A percentile compares a stretch with the other conserved stretches of the same genome.
These are phyloP conservation scores for Calonectria fujianensis DNA, from an alignment of 2,329 filamentous ascomycete species.

Conservation along the genomic window DNA sequence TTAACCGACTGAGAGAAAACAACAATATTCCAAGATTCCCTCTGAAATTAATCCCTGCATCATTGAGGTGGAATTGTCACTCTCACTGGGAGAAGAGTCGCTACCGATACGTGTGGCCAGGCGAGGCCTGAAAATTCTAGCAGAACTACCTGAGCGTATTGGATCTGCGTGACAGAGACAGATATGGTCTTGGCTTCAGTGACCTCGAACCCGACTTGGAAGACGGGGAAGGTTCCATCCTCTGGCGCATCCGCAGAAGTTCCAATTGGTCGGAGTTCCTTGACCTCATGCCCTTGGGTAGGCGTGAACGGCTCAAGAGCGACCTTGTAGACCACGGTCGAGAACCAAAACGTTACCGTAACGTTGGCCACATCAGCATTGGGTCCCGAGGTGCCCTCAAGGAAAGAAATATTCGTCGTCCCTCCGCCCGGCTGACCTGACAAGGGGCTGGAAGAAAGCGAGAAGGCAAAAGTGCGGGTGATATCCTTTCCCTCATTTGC, in stretches of 20 bases:
- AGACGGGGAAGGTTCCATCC: slow-evolving; percentile 41
- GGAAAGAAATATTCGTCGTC: slow-evolving; percentile 50
- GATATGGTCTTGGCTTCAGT: slow-evolving; percentile 39
- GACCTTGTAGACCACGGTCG: slow-evolving; percentile 44
- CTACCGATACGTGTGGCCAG: slow-evolving; percentile 48
- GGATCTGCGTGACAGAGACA: slow-evolving; percentile 55
- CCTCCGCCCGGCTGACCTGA: slow-evolving; percentile 55
- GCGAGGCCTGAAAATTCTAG: slow-evolving; percentile 41
- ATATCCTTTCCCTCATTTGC: slow-evolving; percentile 58
- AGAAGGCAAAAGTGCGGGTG: slow-evolving; percentile 55
- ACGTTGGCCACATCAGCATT: slow-evolving; percentile 46
- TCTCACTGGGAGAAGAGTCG: slow-evolving; percentile 42
- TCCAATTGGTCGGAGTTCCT: neutral
- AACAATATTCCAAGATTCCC: no score
- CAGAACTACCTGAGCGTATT: slow-evolving; percentile 58
- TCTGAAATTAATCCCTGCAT: neutral
- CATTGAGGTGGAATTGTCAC: neutral
- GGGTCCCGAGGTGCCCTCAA: slow-evolving; percentile 38
- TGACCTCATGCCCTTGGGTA: neutral
- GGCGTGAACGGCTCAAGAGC: slow-evolving; percentile 35
- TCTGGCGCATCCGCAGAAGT: slow-evolving; percentile 13
- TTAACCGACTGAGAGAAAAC: no score
- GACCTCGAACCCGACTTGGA: slow-evolving; percentile 39
- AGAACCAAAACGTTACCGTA: slow-evolving; percentile 48
- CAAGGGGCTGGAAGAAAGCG: slow-evolving; percentile 51